Evolutionary conservation across 2,329 filamentous ascomycete genomes (phyloP).

Genomic region (Trichoderma lentiforme): DNA sequence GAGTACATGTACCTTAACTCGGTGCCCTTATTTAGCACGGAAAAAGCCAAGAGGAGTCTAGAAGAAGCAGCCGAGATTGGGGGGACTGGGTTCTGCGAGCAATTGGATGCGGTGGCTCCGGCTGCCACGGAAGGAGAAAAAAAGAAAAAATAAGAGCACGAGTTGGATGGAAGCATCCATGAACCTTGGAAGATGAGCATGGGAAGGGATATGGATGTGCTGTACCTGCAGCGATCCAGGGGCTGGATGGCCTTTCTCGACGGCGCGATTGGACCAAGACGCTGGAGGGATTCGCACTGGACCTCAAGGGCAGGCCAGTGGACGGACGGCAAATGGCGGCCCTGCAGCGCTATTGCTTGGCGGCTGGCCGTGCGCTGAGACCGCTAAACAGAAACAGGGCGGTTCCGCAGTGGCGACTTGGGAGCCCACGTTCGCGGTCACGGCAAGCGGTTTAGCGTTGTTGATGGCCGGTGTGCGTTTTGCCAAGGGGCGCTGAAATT

Average conservation of each 20-base stretch:
- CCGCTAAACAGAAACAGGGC: background rate
- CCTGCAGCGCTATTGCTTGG: background rate
- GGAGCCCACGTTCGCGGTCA: background rate
- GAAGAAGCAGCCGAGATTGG: background rate
- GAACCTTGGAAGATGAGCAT: background rate
- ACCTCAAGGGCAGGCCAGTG: background rate
- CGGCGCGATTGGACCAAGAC: background rate
- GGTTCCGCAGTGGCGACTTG: background rate
- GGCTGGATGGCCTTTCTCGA: background rate
- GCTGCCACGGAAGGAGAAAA: background rate
- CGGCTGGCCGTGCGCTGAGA: background rate
- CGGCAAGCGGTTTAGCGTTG: background rate
- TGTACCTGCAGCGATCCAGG: conserved; percentile 10
- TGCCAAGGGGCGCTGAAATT: background rate
- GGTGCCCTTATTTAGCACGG: background rate
- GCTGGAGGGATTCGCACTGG: background rate
- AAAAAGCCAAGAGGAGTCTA: background rate
- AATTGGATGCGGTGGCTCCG: background rate
- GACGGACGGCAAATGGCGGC: background rate
- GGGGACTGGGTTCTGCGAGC: background rate
- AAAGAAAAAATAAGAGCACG: background rate
- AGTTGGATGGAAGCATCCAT: background rate
- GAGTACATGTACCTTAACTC: background rate
- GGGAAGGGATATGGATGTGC: background rate
- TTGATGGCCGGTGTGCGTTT: background rate